Conservation (phyloP, 495 filamentous ascomycete genomes). For the Tuber calosporum region DNA sequence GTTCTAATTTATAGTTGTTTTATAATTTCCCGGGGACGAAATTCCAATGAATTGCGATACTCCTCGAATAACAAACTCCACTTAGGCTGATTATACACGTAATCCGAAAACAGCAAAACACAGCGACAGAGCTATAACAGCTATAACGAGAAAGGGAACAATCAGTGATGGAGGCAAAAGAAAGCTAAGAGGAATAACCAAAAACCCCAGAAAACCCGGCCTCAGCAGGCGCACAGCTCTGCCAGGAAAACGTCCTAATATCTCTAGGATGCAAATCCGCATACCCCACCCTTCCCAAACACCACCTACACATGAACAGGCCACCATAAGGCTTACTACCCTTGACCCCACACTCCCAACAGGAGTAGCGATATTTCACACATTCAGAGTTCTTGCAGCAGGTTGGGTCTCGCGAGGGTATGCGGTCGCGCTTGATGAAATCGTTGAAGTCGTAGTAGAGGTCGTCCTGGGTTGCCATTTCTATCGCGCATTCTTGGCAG, state of each 20-base stretch:
- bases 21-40: neutral
- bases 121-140: neutral
- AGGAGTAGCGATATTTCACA: neutral
- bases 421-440: neutral
- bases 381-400: neutral
- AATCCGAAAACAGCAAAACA: neutral
- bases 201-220: neutral
- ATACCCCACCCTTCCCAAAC: neutral
- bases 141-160: neutral
- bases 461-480: neutral
- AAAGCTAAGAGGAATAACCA: neutral
- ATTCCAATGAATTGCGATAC: neutral
- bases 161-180: neutral
- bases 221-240: neutral
- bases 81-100: neutral
- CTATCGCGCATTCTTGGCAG: neutral
- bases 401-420: neutral
- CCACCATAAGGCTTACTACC: neutral
- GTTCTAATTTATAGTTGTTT: neutral
- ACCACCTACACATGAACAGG: neutral
- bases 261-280: neutral
- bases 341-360: neutral
- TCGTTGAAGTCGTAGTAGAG: neutral
- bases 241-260: neutral
- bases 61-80: neutral